Base-by-base conservation (phyloP, 192 early-diverging fungal genomes). In the Podila verticillata region DNA sequence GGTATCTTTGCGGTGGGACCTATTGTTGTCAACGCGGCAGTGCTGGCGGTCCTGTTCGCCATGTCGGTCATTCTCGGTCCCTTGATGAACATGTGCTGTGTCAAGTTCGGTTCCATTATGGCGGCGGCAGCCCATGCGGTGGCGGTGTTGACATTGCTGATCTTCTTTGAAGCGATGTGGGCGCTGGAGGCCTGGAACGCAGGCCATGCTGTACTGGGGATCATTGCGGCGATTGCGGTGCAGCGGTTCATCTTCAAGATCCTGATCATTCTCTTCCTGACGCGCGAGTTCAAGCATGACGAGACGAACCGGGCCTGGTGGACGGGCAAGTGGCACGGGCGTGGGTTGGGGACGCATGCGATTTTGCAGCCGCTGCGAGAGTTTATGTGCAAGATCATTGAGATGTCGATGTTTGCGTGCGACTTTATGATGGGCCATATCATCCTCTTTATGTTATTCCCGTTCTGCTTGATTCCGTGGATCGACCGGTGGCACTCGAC, bases 251-350 rank as follows among this genome's bases (percentile, higher is more conserved):
- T 92, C 24, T 89, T 93, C 81, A 90, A 90, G 32, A 63, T 91
- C 5, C 70, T 93, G 61, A 87, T 88, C 61, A 79, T 86, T 31
- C 58, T 93, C 61, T 89, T 91, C 68, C 82, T 95, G 62, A 88
- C 93, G 56, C 85, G 93, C 47, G 93, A 95, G 84, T 91, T 93
- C 84, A 91, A 92, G 72, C 90, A 93, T 70, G 92, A 93, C 74
- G 91, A 91, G 82, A 85, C 90, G n/a, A 94, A 94, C 73, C 85
- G 90, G 56, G 93, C 91, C 17, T 94, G 93, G 93, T 94, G 93
- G 93, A 92, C 92, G 15, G 93, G 93, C 22, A 86, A 89, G 65
- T 94, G 93, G 92, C 86, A 91, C 47, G 89, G 92, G 47, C 88
- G 88, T 68, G 91, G 89, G 59, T 84, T 93, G 85, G 91, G 92